These are phyloP conservation scores for Bertia moriformis DNA, from an alignment of 2,329 filamentous ascomycete genomes.

Conservation along the genomic window DNA sequence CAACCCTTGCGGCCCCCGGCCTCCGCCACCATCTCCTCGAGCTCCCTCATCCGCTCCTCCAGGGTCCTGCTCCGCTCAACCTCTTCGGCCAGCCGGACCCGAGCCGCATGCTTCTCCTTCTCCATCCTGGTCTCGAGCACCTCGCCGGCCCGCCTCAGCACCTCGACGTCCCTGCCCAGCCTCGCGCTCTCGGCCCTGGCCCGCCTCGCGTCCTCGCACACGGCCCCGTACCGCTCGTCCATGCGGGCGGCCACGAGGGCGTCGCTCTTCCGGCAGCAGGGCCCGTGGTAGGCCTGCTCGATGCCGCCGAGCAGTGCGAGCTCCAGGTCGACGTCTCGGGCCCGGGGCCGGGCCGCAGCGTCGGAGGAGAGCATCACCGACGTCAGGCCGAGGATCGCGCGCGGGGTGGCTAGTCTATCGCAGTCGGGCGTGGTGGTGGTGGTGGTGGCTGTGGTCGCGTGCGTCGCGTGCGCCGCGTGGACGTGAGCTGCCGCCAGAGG, in stretches of 20 bases:
- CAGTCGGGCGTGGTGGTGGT: conserved; percentile 15
- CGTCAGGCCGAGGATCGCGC: conserved; percentile 22
- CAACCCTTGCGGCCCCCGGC: no score
- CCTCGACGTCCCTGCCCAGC: not conserved
- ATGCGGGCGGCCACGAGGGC: conserved; percentile 14
- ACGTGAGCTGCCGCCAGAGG: conserved; percentile 4
- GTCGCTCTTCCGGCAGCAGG: conserved; percentile 25
- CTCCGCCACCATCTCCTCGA: not conserved
- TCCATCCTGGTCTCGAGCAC: not conserved
- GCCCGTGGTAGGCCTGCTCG: conserved; percentile 29
- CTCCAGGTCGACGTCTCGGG: conserved; percentile 21
- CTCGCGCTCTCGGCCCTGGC: not conserved
- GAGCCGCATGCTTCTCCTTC: not conserved
- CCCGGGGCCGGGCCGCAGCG: conserved; percentile 15
- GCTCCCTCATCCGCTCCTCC: not conserved
- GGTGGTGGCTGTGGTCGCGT: conserved; percentile 21
- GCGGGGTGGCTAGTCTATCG: conserved; percentile 23
- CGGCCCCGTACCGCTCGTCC: conserved; percentile 15
- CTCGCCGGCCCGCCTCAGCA: not conserved
- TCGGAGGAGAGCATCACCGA: conserved; percentile 17
- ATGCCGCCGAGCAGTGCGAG: conserved; percentile 28
- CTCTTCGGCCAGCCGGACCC: not conserved
- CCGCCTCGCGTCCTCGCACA: not conserved
- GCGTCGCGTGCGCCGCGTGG: conserved; percentile 18
- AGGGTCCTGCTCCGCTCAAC: not conserved